These are phyloP conservation scores for Copromyces sp. DNA, from an alignment of 495 filamentous ascomycete species.

Conservation along the genomic window DNA sequence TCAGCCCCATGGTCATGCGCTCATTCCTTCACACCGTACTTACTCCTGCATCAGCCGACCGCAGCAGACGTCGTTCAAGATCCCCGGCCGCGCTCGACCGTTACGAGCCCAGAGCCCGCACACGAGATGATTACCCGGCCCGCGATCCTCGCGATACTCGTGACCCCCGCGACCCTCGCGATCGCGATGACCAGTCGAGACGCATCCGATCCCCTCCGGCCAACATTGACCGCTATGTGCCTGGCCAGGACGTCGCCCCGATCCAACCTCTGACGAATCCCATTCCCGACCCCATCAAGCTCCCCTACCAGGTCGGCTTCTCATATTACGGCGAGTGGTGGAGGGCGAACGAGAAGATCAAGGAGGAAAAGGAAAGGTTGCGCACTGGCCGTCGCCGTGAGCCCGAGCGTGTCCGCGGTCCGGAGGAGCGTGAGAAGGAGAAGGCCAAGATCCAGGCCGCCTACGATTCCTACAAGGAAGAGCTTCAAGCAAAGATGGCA, in stretches of 20 bases:
- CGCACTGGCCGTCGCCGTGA: slow-evolving; percentile 65
- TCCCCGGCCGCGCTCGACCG: slow-evolving; percentile 63
- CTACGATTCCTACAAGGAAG: slow-evolving; percentile 91
- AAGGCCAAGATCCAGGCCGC: slow-evolving; percentile 81
- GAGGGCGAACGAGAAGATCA: slow-evolving; percentile 72
- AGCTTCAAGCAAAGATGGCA: slow-evolving; percentile 84
- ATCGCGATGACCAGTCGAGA: slow-evolving; percentile 40
- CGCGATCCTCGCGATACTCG: neutral
- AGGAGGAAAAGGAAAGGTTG: slow-evolving; percentile 73
- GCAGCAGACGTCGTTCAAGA: slow-evolving; percentile 52
- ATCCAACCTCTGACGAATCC: slow-evolving; percentile 59
- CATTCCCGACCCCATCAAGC: slow-evolving; percentile 66
- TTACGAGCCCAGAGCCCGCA: slow-evolving; percentile 56
- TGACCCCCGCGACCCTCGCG: slow-evolving; percentile 37
- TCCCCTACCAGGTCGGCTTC: slow-evolving; percentile 92
- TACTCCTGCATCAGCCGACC: slow-evolving; percentile 26
- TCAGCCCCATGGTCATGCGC: neutral
- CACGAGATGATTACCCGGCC: slow-evolving; percentile 55
- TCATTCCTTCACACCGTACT: slow-evolving; percentile 4
- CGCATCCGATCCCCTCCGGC: slow-evolving; percentile 51
- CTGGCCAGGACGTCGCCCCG: slow-evolving; percentile 57
- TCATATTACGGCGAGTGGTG: slow-evolving; percentile 98
- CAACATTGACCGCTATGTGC: slow-evolving; percentile 92
- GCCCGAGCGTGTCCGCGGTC: slow-evolving; percentile 58
- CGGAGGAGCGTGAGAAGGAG: slow-evolving; percentile 83